A percentile compares a stretch with the other conserved stretches of the same genome.
Evolutionary conservation across 371 early-diverging fungal genomes (phyloP).

Genomic region (Mortierella sp.): DNA sequence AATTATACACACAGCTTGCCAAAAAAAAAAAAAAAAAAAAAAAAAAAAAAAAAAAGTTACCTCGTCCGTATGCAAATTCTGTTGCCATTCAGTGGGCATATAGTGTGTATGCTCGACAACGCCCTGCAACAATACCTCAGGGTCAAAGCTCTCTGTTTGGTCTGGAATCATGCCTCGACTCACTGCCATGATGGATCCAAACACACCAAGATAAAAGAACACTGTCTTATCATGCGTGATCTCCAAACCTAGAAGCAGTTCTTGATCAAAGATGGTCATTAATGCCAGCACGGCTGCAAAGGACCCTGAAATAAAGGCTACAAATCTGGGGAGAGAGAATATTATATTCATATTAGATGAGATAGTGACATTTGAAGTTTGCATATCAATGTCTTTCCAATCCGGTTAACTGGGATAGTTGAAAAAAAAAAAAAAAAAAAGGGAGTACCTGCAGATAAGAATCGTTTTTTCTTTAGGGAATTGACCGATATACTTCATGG

Average conservation of each 20-base stretch:
- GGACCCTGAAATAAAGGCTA: slow-evolving; percentile 90
- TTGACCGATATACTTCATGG: slow-evolving; percentile 87
- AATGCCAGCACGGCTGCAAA: slow-evolving; percentile 87
- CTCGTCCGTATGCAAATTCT: slow-evolving; percentile 84
- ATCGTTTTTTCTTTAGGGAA: slow-evolving; percentile 88
- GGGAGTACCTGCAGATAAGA: slow-evolving; percentile 75
- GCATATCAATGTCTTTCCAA: no score
- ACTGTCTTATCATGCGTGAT: slow-evolving; percentile 88
- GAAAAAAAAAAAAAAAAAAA: neutral
- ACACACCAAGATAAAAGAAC: slow-evolving; percentile 91
- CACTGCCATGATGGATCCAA: slow-evolving; percentile 86
- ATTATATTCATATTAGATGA: neutral
- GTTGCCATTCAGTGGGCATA: slow-evolving; percentile 88
- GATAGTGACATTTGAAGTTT: neutral
- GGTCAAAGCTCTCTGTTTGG: slow-evolving; percentile 83
- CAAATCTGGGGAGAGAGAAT: slow-evolving; percentile 67
- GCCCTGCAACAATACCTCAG: slow-evolving; percentile 76
- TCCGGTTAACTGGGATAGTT: neutral
- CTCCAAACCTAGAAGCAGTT: slow-evolving; percentile 87
- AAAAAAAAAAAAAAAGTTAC: slow-evolving; percentile 57
- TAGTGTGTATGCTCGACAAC: slow-evolving; percentile 93
- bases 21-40: slow-evolving; percentile 4
- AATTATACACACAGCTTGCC: neutral
- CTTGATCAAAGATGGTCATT: slow-evolving; percentile 88
- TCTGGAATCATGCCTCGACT: slow-evolving; percentile 88